Conservation (phyloP, 2,329 filamentous ascomycete genomes). For the Arthrobotrys megalospora region DNA sequence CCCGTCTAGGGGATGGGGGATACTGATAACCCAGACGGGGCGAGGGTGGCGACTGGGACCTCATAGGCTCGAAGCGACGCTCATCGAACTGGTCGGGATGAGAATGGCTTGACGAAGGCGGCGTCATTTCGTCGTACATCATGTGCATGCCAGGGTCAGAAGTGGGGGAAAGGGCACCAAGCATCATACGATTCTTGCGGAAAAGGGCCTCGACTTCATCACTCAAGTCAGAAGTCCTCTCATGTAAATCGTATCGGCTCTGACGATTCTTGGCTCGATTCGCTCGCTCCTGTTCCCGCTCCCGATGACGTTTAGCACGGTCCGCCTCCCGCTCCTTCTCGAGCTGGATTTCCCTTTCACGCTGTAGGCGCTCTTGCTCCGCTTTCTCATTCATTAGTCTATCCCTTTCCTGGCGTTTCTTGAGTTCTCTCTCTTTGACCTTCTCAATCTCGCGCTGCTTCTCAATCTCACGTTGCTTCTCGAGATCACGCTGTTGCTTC, state of each 20-base stretch:
- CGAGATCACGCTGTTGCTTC: slow-evolving; percentile 43
- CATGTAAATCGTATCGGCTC: slow-evolving; percentile 53
- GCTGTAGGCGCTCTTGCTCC: slow-evolving; percentile 57
- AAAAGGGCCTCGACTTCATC: slow-evolving; percentile 55
- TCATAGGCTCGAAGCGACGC: slow-evolving; percentile 56
- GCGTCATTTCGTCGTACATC: slow-evolving; percentile 60
- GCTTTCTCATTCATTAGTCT: slow-evolving; percentile 52
- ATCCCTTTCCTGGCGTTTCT: slow-evolving; percentile 54
- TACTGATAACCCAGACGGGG: slow-evolving; percentile 57
- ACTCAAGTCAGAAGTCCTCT: slow-evolving; percentile 50
- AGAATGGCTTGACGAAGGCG: slow-evolving; percentile 60
- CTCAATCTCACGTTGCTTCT: slow-evolving; percentile 48
- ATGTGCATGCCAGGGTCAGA: slow-evolving; percentile 56
- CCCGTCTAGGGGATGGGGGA: slow-evolving; percentile 53
- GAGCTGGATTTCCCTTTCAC: slow-evolving; percentile 51
- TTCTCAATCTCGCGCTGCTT: slow-evolving; percentile 50
- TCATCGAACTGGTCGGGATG: slow-evolving; percentile 59
- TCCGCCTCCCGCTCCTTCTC: slow-evolving; percentile 52
- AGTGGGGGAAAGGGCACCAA: slow-evolving; percentile 49
- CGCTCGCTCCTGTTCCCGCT: slow-evolving; percentile 41
- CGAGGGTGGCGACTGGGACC: slow-evolving; percentile 55
- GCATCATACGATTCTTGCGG: slow-evolving; percentile 61
- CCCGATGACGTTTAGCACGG: slow-evolving; percentile 47
- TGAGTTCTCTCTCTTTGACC: slow-evolving; percentile 50
- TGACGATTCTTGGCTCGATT: slow-evolving; percentile 41